Percentiles rank a stretch among this genome's conserved stretches.
Evolutionary conservation across 2,329 filamentous ascomycete species (phyloP).

Genomic region (Exophiala calicioides): DNA sequence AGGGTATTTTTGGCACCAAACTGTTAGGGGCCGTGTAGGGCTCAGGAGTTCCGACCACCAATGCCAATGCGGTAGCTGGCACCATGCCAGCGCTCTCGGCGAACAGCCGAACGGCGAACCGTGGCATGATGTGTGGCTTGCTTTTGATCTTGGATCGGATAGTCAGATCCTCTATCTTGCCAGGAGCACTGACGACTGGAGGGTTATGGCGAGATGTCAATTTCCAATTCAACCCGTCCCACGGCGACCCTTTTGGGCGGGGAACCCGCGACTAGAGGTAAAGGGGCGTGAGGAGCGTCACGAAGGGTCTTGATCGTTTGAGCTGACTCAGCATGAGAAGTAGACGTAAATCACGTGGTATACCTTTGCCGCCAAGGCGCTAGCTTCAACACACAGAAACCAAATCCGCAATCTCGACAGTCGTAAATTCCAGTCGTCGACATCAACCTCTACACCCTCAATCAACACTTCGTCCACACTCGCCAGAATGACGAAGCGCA

Average conservation of each 20-base stretch:
- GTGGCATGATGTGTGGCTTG: constrained; percentile 23
- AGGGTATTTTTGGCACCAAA: constrained; percentile 17
- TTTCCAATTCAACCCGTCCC: no score
- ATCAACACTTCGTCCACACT: constrained; percentile 30
- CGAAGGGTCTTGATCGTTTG: neutral
- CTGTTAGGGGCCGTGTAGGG: neutral
- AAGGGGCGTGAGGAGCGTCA: no score
- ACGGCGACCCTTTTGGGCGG: no score
- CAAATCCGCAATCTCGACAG: neutral
- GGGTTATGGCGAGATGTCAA: neutral
- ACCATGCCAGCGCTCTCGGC: no score
- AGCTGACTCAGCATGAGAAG: no score
- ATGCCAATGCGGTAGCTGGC: no score
- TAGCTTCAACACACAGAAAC: constrained; percentile 5
- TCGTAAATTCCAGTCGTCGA: constrained; percentile 15
- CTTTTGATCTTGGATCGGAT: constrained; percentile 1
- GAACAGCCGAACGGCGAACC: no score
- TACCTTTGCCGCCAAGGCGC: constrained; percentile 7
- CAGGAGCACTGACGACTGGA: no score
- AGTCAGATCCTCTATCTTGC: neutral
- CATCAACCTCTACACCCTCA: constrained; percentile 10
- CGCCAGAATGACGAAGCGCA: constrained; percentile 89
- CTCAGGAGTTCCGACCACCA: constrained; percentile 1
- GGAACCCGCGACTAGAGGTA: no score
- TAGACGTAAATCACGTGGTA: neutral